Evolutionary conservation across 2,329 filamentous ascomycete species (phyloP).

Genomic region (Phyllosticta capitalensis): DNA sequence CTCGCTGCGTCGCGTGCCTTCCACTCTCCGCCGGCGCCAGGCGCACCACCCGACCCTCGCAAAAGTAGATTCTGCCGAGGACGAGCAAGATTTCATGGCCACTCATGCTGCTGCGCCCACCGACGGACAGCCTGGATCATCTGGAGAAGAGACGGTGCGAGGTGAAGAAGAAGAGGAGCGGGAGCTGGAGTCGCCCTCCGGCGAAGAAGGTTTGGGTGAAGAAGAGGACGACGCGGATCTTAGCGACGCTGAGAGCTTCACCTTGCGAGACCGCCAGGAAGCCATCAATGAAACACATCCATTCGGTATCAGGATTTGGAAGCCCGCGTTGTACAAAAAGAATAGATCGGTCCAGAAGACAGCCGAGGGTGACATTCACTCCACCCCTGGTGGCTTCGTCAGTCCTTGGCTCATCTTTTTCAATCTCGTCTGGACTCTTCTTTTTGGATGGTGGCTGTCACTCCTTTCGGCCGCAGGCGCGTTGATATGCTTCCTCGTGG

Average conservation of each 20-base stretch:
- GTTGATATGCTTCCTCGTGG: constrained; percentile 67
- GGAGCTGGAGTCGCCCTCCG: constrained; percentile 13
- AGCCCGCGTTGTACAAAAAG: constrained; percentile 97
- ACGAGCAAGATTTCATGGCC: constrained; percentile 21
- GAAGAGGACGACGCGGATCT: constrained; percentile 61
- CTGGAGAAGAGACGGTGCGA: constrained; percentile 31
- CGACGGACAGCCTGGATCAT: constrained; percentile 21
- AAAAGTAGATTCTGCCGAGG: constrained; percentile 35
- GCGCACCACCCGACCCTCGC: constrained; percentile 38
- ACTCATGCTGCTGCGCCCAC: background rate
- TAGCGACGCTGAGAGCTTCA: constrained; percentile 96
- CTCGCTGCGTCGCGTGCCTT: constrained; percentile 40
- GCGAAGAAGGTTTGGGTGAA: constrained; percentile 41
- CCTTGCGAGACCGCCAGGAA: constrained; percentile 89
- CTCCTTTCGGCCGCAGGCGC: constrained; percentile 65
- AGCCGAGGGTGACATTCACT: constrained; percentile 95
- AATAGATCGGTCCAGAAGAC: constrained; percentile 91
- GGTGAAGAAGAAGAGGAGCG: constrained; percentile 31
- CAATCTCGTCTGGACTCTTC: constrained; percentile 80
- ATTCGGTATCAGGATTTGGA: constrained; percentile 98
- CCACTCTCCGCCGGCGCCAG: constrained; percentile 42
- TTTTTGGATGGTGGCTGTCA: constrained; percentile 96
- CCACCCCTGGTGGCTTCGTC: constrained; percentile 78
- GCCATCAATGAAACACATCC: constrained; percentile 98
- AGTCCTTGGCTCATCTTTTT: constrained; percentile 77